Base-by-base conservation (phyloP, 1,284 basidiomycete genomes). In the Melampsora americana region DNA sequence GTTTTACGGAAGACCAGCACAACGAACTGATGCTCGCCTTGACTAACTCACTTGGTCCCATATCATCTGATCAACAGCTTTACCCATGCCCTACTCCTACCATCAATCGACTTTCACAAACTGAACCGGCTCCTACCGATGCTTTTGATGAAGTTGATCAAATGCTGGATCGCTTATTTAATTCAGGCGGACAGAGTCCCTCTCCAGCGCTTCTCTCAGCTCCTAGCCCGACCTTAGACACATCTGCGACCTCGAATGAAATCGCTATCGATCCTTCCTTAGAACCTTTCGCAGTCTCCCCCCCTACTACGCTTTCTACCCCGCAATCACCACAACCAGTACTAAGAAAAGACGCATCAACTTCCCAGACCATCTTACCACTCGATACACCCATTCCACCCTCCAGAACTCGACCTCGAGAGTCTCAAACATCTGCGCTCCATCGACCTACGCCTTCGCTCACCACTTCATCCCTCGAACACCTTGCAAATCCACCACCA, bases 401-500 rank as follows among this genome's bases (percentile, higher is more conserved):
- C 1, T 18, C 53, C 28, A 28, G n/a, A 6, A 5, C 53, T 56
- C 28, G n/a, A 1, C 39, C 39, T 42, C 39, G 39, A 26, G 20
- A 66, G 12, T 35, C 32, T 66, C 42, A 20, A 39, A 28, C 42
- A n/a, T 44, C 32, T 32, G 32, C 42, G 6, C 5, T 20, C 9
- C 32, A 23, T 6, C 65, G 23, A 30, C 42, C 65, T 66, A 23
- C 32, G 42, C n/a, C 65, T 66, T 66, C 65, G 9, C 65, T 66
- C 65, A 26, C 65, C 18, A 76, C 53, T 12, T 67, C 50, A 30
- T 76, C 73, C 23, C 73, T 76, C 23, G 73, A 68, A n/a, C 66
- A 76, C 23, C 60, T 76, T 2, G 66, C 73, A 14, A 69, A 76
- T 68, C 73, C 73, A 20, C 73, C 73, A 11, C 66, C 42, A 16